Evolutionary conservation across 1,284 basidiomycete species (phyloP), one percentile per base, ranked within the genome.

Genomic region (Boletus hoseneyae): DNA sequence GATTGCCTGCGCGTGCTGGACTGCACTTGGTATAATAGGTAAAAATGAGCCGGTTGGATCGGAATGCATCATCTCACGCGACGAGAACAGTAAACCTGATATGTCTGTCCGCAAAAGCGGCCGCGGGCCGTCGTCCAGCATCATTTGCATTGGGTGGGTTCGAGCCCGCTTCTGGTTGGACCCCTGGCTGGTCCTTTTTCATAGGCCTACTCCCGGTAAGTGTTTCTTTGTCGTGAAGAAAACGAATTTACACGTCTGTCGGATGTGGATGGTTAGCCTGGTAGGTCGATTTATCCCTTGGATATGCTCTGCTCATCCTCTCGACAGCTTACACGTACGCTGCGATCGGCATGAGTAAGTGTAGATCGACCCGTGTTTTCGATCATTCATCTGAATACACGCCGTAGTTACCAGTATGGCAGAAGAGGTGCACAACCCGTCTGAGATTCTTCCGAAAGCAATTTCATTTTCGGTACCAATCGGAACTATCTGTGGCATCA

Each of bases 381-480:
- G 16, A 13, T 37, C 25, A 13, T 42, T 8, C 10, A 1, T 49
- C 41, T 59, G 38, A 64, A 25, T 6, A 0, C 11, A 35, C 39
- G 34, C 2, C 21, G 37, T 40, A 81, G 79, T 80, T 27, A 66
- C 77, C 15, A 80, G 74, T 56, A 80, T 82, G 76, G 78, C 82
- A 1, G 84, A 85, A 62, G 83, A 87, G 62, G 80, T 86, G 7
- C 77, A 78, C 29, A 67, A 77, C 27, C 82, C 85, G 0, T 66
- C 74, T 10, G 57, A 73, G 23, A 74, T 83, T 52, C 73, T 85
- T 6, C 85, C 84, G 0, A 67, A 66, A 21, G 82, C 82, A 0
- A 79, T 89, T 57, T 70, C 79, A 3, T 73, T 77, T 50, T 81
- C 84, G 0, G 75, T 88, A 25, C 76, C 80, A 3, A 83, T 88